phyloP scores from a whole-genome alignment of 1,139 yeast species.

The Kluyveromyces sp. region DNA sequence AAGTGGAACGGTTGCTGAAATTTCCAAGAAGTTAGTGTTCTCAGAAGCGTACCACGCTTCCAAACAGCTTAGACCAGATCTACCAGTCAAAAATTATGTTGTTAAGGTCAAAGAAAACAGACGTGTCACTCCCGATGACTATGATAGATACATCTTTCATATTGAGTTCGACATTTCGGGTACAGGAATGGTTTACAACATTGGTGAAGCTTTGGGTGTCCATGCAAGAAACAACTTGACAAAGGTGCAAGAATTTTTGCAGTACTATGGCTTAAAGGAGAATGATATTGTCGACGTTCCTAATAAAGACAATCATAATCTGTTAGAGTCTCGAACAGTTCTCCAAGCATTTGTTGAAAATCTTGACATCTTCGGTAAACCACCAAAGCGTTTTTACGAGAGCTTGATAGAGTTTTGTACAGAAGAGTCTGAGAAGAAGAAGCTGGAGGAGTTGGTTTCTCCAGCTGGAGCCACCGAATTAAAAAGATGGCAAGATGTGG shows the following conservation, averaged over 20 bases:
- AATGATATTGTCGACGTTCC: conserved; percentile 67
- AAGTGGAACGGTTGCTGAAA: conserved; percentile 43
- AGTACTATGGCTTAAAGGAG: conserved; percentile 58
- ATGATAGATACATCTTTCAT: conserved; percentile 93
- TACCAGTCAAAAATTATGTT: conserved; percentile 76
- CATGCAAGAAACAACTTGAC: conserved; percentile 78
- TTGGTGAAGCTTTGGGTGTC: conserved; percentile 95
- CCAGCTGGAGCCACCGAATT: conserved; percentile 82
- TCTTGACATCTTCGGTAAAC: conserved; percentile 86
- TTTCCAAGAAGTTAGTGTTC: conserved; percentile 70
- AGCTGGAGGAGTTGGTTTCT: conserved; percentile 57
- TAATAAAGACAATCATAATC: conserved; percentile 53
- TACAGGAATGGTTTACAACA: conserved; percentile 83
- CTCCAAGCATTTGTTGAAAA: conserved; percentile 75
- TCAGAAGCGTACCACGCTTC: conserved; percentile 64
- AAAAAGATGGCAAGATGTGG: conserved; percentile 80
- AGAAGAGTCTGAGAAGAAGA: conserved; percentile 58
- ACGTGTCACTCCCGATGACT: conserved; percentile 86
- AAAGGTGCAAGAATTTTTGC: conserved; percentile 62
- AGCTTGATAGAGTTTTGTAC: conserved; percentile 66
- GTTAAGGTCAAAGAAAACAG: conserved; percentile 88
- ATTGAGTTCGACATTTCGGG: conserved; percentile 89
- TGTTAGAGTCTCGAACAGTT: conserved; percentile 68
- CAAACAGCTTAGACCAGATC: conserved; percentile 73
- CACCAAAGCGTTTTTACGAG: conserved; percentile 92